Percentiles rank a stretch among this genome's conserved stretches.
Conservation (phyloP, 208 protist species). For the Angomonas deanei region DNA sequence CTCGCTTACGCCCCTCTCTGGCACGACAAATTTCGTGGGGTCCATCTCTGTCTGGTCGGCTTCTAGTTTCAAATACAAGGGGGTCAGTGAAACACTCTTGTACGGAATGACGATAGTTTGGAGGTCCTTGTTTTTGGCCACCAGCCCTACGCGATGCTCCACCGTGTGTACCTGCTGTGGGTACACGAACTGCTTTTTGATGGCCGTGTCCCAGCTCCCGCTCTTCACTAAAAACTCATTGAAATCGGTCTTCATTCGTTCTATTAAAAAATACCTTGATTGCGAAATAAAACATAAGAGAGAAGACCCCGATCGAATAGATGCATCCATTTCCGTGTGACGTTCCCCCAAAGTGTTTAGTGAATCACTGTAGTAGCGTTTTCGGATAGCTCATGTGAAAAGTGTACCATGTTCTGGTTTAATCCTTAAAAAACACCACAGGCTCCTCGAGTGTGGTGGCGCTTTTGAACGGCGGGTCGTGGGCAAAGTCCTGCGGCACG, state of each 20-base stretch:
- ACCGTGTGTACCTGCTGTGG: conserved; percentile 21
- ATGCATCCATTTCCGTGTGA: too few species aligned
- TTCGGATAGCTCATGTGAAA: neutral
- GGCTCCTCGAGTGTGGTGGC: conserved; percentile 65
- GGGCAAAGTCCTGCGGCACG: conserved; percentile 81
- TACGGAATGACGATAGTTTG: conserved; percentile 20
- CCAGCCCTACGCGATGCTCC: neutral
- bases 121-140: neutral
- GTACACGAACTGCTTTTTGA: conserved; percentile 35
- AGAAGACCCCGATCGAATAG: neutral
- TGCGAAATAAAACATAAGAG: neutral
- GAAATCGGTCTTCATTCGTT: neutral
- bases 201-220: conserved; percentile 20
- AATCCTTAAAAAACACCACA: conserved; percentile 79
- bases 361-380: neutral
- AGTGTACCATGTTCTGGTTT: conserved; percentile 1
- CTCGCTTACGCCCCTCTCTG: conserved; percentile 20
- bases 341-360: too few species aligned
- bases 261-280: neutral
- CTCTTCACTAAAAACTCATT: neutral
- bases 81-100: conserved; percentile 23
- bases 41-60: conserved; percentile 12
- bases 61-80: conserved; percentile 31
- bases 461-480: conserved; percentile 68
- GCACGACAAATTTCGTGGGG: conserved; percentile 6